Base-by-base conservation (phyloP, 1,284 basidiomycete genomes). In the Ganoderma meredithae region DNA sequence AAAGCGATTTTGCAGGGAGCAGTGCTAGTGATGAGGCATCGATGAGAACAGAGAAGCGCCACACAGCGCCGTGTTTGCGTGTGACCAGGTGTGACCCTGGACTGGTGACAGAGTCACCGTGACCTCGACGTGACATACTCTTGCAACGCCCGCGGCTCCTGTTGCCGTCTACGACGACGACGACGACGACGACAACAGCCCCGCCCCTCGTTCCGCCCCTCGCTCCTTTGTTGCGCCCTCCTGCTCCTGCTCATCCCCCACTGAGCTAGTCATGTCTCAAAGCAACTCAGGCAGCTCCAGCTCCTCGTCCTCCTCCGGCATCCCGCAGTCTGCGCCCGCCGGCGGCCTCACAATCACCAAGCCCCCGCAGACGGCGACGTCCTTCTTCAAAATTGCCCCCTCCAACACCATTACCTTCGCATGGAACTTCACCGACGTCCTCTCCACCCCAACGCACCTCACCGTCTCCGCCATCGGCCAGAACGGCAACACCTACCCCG, bases 381-480 rank as follows among this genome's bases (percentile, higher is more conserved):
- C 94, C 7, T 98, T 88, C 82, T 97, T 92, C 85, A 97, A 98
- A 85, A 93, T 98, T 74, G 94, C 93, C 0, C 81, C 83, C 0
- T 84, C 85, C 59, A 86, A 94, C 75, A 84, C 84, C 67, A 86
- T 97, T 76, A 97, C 95, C 25, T 95, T 97, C 80, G 95, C 86
- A n/a, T 98, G 96, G 96, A 97, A 95, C 79, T 87, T 94, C 73
- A 95, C 93, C 25, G 85, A 84, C 70, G 82, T 97, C 31, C 82
- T 90, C 70, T 86, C 85, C 44, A 86, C 85, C 0, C 95, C 95
- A 0, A 86, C 87, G 0, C 82, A 84, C 68, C 84, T 98, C 71
- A 97, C 96, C 12, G 84, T 97, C 69, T 87, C 89, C 60, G 96
- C 96, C 27, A 85, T 91, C 56, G 93, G 94, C 78, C 89, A 90